Evolutionary conservation across 2,329 filamentous ascomycete genomes (phyloP), one percentile per base, ranked within the genome.

Genomic region (Sarocladium oryzae): DNA sequence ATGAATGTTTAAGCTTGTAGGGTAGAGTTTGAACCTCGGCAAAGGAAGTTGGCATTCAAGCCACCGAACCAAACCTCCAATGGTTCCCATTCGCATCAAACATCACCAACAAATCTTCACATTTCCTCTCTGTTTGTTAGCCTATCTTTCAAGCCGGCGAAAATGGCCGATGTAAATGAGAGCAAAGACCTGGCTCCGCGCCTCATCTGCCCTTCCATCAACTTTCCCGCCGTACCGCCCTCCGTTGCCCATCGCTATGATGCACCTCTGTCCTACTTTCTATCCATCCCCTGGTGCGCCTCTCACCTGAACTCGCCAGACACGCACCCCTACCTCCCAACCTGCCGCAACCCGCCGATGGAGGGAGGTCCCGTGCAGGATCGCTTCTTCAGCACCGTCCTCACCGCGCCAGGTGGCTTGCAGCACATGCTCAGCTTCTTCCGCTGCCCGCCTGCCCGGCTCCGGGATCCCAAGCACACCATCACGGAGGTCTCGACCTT

Each of bases 401-500:
- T 71, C 15, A 59, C 61, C 15, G 57, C 55, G 6, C 33, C 51
- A 4, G 60, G 59, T 28, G 61, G 58, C 1, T 48, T 72, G 4
- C 53, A 53, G 1, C 62, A 70, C 52, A 63, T 70, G 46, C 62
- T 72, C 8, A 62, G 61, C 53, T 60, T 66, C 56, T 64, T 71
- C 53, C 20, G 32, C 7, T 18, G 10, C 26, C 28, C 10, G 32
- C 26, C 26, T 10, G 21, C 20, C 2, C 8, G 33, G 3, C 15
- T 51, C 8, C 20, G 24, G 11, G 50, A 55, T 35, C 54, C 54
- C 4, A n/a, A 37, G 6, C 26, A 9, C 8, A 59, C 58, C 13
- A 58, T 72, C 52, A 56, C 54, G 16, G 57, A 63, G 37, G 56
- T 66, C 11, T 56, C 59, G 1, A 58, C 62, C 1, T 58, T 72